A percentile compares a stretch with the other conserved stretches of the same genome.
phyloP scores from a whole-genome alignment of 306 rosid species.

The Prinsepia uniflora region DNA sequence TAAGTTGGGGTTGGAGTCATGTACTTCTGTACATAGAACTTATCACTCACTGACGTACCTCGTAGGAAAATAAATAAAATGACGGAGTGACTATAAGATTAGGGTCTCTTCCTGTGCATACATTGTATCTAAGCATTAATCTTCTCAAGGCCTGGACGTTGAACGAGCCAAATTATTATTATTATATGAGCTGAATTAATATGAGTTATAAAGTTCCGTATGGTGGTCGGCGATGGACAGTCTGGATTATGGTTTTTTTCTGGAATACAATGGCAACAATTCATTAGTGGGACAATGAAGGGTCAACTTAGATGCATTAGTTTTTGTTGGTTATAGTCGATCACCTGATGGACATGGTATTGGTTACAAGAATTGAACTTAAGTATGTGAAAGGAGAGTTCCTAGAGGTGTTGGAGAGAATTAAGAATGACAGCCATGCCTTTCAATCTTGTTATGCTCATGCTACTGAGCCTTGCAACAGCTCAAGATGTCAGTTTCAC shows the following conservation, averaged over 20 bases:
- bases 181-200: neutral
- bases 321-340: neutral
- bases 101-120: neutral
- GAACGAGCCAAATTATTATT: neutral
- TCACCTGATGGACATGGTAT: too few relatives aligned
- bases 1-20: neutral
- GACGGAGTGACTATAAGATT: neutral
- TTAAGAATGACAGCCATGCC: too few relatives aligned
- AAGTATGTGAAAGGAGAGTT: too few relatives aligned
- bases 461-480: too few relatives aligned
- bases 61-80: neutral
- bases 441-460: too few relatives aligned
- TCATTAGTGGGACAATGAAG: neutral
- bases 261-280: neutral
- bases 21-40: neutral
- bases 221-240: neutral
- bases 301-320: neutral
- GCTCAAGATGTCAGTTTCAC: too few relatives aligned
- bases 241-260: neutral
- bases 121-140: neutral
- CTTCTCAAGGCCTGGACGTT: neutral
- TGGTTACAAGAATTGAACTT: too few relatives aligned
- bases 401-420: too few relatives aligned
- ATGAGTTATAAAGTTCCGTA: neutral
- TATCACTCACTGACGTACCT: neutral